These are phyloP conservation scores for Apiospora arundinis DNA, from an alignment of 2,329 filamentous ascomycete genomes.

Conservation along the genomic window DNA sequence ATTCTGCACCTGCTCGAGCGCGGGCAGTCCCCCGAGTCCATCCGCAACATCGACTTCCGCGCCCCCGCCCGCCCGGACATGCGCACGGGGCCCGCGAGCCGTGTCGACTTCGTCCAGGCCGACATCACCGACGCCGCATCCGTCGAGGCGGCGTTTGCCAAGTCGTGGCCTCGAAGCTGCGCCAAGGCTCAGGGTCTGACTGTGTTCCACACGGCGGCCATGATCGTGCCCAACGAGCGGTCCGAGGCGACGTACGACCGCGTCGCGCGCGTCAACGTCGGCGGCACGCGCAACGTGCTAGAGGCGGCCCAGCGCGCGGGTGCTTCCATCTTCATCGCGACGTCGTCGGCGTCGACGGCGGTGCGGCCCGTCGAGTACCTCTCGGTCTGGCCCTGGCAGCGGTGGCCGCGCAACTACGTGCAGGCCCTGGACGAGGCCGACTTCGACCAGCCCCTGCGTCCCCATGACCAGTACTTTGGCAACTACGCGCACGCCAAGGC, in stretches of 20 bases:
- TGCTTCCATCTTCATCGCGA: conserved; percentile 52
- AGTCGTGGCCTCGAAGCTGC: conserved; percentile 46
- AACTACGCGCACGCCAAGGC: conserved; percentile 56
- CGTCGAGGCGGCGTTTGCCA: conserved; percentile 48
- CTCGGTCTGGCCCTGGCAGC: conserved; percentile 46
- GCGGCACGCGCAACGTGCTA: conserved; percentile 53
- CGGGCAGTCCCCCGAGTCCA: conserved; percentile 51
- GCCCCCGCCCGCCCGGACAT: conserved; percentile 47
- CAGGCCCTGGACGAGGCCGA: conserved; percentile 51
- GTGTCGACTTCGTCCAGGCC: conserved; percentile 49
- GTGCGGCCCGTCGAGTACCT: conserved; percentile 45
- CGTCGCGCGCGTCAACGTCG: conserved; percentile 51
- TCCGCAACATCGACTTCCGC: conserved; percentile 55
- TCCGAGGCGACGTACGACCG: conserved; percentile 45
- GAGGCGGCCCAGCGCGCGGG: conserved; percentile 47
- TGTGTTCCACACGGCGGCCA: conserved; percentile 57
- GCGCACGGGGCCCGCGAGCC: conserved; percentile 39
- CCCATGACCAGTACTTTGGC: conserved; percentile 48
- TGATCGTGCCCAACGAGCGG: conserved; percentile 52
- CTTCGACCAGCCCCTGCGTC: conserved; percentile 43
- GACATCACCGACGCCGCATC: conserved; percentile 50
- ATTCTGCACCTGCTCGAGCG: conserved; percentile 54
- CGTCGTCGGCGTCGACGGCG: conserved; percentile 52
- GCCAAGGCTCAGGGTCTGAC: conserved; percentile 47
- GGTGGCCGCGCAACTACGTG: conserved; percentile 44